Conservation (phyloP, 2,329 filamentous ascomycete genomes). For the Zymoseptoria pseudotritici region DNA sequence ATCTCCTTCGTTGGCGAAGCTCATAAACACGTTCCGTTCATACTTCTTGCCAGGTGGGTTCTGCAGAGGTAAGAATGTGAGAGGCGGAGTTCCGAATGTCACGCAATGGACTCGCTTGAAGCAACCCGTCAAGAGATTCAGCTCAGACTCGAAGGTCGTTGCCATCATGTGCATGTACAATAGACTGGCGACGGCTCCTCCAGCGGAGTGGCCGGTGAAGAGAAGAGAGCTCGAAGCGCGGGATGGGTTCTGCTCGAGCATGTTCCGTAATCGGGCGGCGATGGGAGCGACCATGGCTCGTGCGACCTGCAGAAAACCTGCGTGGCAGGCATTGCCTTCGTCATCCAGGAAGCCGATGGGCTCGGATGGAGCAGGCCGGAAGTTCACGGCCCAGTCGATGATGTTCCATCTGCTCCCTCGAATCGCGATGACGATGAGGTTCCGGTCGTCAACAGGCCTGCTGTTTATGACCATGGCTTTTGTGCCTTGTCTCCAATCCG, state of each 20-base stretch:
- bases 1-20: slow-evolving; percentile 81
- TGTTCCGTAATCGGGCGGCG: slow-evolving; percentile 58
- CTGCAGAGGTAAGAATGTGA: slow-evolving; percentile 61
- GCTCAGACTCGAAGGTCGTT: slow-evolving; percentile 55
- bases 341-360: slow-evolving; percentile 71
- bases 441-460: slow-evolving; percentile 67
- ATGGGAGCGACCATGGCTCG: slow-evolving; percentile 67
- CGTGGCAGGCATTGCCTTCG: slow-evolving; percentile 66
- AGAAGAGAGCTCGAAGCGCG: slow-evolving; percentile 62
- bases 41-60: slow-evolving; percentile 44
- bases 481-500: slow-evolving; percentile 65
- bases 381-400: slow-evolving; percentile 80
- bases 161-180: slow-evolving; percentile 77
- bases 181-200: slow-evolving; percentile 72
- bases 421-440: slow-evolving; percentile 76
- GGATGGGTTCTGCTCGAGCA: slow-evolving; percentile 64
- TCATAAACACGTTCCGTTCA: slow-evolving; percentile 65
- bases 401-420: slow-evolving; percentile 67
- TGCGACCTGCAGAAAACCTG: slow-evolving; percentile 71
- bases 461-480: slow-evolving; percentile 83
- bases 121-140: slow-evolving; percentile 58
- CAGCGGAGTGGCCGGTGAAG: slow-evolving; percentile 80
- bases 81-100: slow-evolving; percentile 75
- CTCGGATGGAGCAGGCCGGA: slow-evolving; percentile 59
- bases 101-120: slow-evolving; percentile 79